Evolutionary conservation across 768 basidiomycete genomes (phyloP).

Genomic region (Leccinum sublutescens): DNA sequence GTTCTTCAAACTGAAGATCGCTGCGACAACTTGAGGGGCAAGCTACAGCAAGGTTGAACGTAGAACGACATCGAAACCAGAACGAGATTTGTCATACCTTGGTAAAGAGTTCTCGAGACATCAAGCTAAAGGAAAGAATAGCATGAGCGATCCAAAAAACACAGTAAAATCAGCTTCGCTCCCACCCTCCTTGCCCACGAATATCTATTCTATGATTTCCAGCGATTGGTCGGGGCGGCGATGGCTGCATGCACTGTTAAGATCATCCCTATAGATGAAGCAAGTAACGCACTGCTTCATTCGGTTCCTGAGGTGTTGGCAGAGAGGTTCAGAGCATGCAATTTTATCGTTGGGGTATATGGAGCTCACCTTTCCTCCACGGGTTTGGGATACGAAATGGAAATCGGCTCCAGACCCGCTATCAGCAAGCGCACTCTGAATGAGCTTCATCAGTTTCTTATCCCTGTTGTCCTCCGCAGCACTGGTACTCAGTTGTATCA

Average conservation of each 20-base stretch:
- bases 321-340: conserved; percentile 35
- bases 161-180: background rate
- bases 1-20: conserved; percentile 44
- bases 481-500: conserved; percentile 37
- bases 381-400: conserved; percentile 15
- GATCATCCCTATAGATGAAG: background rate
- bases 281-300: conserved; percentile 34
- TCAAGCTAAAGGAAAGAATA: conserved; percentile 26
- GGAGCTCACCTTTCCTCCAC: conserved; percentile 29
- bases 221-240: background rate
- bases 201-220: conserved; percentile 11
- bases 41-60: conserved; percentile 29
- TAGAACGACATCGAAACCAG: conserved; percentile 17
- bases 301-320: conserved; percentile 37
- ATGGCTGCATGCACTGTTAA: conserved; percentile 12
- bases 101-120: conserved; percentile 28
- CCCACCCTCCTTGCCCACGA: conserved; percentile 24
- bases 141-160: background rate
- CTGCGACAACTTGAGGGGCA: conserved; percentile 42
- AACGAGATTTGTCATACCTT: conserved; percentile 11
- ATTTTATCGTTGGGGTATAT: background rate
- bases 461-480: conserved; percentile 21
- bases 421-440: conserved; percentile 39
- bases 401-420: conserved; percentile 30
- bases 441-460: conserved; percentile 40